A percentile compares a stretch with the other conserved stretches of the same genome.
Evolutionary conservation across 2,329 filamentous ascomycete species (phyloP).

Genomic region (Epichloe sp.): DNA sequence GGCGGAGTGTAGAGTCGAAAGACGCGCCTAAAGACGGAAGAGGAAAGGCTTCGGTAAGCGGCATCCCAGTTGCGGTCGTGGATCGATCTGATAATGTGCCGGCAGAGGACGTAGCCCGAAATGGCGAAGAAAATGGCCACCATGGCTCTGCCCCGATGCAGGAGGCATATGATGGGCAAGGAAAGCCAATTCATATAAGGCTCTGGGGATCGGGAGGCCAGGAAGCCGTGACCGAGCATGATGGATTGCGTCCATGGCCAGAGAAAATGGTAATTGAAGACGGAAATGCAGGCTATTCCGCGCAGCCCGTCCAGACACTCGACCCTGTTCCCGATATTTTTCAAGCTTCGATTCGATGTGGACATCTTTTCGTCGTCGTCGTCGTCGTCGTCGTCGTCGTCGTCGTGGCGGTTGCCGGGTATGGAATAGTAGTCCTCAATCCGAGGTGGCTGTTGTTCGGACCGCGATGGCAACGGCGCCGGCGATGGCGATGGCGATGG

Average conservation of each 20-base stretch:
- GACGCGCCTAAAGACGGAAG: conserved; percentile 23
- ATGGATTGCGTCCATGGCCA: conserved; percentile 27
- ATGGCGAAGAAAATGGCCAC: conserved; percentile 31
- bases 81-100: conserved; percentile 24
- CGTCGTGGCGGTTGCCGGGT: neutral
- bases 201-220: conserved; percentile 22
- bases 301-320: conserved; percentile 26
- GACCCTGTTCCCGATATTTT: conserved; percentile 20
- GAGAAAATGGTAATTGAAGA: conserved; percentile 30
- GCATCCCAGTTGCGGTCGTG: conserved; percentile 22
- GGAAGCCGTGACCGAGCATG: conserved; percentile 26
- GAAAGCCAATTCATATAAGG: conserved; percentile 19
- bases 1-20: conserved; percentile 28
- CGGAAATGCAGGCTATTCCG: conserved; percentile 28
- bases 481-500: too few relatives aligned
- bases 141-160: conserved; percentile 28
- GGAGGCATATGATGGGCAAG: conserved; percentile 26
- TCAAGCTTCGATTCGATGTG: conserved; percentile 1
- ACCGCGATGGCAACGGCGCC: neutral
- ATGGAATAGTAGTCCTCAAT: neutral
- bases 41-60: conserved; percentile 24
- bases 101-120: conserved; percentile 28
- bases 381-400: too few relatives aligned
- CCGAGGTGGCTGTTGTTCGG: neutral
- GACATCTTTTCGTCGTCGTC: neutral